These are phyloP conservation scores for Eragrostis tef DNA, from an alignment of 202 grass and related monocot species.

Conservation along the genomic window DNA sequence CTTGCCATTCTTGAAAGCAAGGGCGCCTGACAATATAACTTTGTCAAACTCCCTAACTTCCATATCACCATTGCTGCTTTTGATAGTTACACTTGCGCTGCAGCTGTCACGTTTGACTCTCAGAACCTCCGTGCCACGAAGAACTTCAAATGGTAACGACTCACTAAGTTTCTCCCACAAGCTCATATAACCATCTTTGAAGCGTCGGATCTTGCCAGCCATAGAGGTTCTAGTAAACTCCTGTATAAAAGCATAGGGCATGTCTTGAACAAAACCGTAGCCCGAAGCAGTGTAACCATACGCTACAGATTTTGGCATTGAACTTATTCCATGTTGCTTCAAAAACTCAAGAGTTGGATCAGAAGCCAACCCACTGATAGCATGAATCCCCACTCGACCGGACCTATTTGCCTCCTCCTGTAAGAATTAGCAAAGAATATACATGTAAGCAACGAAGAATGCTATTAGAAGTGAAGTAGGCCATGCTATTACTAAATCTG, in stretches of 20 bases:
- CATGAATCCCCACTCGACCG: constrained; percentile 57
- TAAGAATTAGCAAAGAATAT: constrained; percentile 39
- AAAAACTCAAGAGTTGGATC: constrained; percentile 66
- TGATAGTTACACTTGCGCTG: constrained; percentile 49
- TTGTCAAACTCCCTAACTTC: constrained; percentile 65
- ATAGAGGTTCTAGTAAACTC: constrained; percentile 82
- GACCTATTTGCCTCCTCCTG: constrained; percentile 69
- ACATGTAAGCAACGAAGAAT: constrained; percentile 2
- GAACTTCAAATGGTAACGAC: constrained; percentile 70
- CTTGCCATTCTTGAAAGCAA: constrained; percentile 64
- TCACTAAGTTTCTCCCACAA: constrained; percentile 71
- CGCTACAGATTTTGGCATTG: constrained; percentile 73
- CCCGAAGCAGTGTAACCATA: constrained; percentile 83
- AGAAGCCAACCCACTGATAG: constrained; percentile 62
- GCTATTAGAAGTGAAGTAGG: not conserved
- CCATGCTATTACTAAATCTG: not conserved
- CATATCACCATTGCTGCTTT: constrained; percentile 44
- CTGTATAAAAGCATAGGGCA: constrained; percentile 84
- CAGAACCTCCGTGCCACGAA: constrained; percentile 57
- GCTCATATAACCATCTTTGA: constrained; percentile 72
- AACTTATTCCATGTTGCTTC: constrained; percentile 60
- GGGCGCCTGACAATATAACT: constrained; percentile 67
- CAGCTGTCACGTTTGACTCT: constrained; percentile 51
- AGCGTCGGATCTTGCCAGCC: constrained; percentile 77
- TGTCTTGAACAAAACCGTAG: constrained; percentile 84